Conservation (phyloP, 306 rosid genomes). For the Argentina anserina region DNA sequence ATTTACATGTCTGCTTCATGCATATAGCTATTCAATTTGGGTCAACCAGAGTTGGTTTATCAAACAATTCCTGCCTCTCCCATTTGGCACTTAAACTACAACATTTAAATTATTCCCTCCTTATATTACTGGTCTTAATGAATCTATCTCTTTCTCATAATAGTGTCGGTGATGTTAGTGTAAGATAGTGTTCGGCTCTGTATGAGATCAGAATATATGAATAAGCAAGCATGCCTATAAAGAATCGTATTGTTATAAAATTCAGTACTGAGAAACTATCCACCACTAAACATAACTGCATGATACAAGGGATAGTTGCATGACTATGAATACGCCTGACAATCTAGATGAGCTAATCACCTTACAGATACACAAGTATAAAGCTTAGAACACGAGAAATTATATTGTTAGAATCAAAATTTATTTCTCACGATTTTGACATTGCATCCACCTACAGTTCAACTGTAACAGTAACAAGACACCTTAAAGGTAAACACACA, state of each 20-base stretch:
- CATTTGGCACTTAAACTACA: not conserved
- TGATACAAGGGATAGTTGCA: not conserved
- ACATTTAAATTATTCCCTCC: not conserved
- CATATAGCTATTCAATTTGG: not conserved
- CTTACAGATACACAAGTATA: not conserved
- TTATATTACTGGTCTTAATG: not conserved
- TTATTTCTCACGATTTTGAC: slow-evolving; percentile 7
- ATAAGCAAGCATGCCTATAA: not conserved
- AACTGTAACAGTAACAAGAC: not conserved
- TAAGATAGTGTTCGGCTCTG: not conserved
- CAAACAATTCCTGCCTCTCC: not conserved
- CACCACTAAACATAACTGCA: slow-evolving; percentile 2
- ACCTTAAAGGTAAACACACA: not conserved
- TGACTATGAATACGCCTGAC: slow-evolving; percentile 1
- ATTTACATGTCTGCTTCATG: not conserved
- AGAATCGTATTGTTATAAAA: not conserved
- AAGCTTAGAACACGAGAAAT: not conserved
- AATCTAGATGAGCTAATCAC: not conserved
- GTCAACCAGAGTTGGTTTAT: not conserved
- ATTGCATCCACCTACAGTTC: slow-evolving; percentile 1
- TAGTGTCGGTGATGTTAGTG: not conserved
- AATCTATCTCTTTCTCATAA: not conserved
- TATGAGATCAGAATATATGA: not conserved
- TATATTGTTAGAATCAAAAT: not conserved
- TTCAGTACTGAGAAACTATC: not conserved